Evolutionary conservation across 805 yeast genomes (phyloP).

Genomic region (Lachancea meyersii): DNA sequence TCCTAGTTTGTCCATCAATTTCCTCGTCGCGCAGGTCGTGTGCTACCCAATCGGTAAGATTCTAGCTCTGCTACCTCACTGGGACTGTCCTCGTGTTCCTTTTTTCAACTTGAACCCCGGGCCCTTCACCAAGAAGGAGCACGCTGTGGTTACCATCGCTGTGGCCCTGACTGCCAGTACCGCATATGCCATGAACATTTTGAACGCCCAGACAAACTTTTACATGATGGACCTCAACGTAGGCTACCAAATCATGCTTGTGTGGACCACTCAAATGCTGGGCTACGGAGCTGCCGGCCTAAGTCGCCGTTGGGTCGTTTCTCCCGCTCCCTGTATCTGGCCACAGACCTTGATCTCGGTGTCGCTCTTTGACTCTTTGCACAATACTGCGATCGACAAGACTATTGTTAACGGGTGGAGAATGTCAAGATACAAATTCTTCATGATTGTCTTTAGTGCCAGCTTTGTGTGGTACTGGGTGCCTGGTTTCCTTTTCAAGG

Average conservation of each 20-base stretch:
- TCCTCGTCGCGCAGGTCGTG: conserved; percentile 47
- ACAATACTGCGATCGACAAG: conserved; percentile 34
- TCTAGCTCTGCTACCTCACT: conserved; percentile 40
- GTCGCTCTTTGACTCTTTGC: conserved; percentile 50
- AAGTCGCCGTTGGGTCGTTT: conserved; percentile 50
- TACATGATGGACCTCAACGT: conserved; percentile 40
- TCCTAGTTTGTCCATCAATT: conserved; percentile 45
- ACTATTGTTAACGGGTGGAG: conserved; percentile 54
- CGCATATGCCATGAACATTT: conserved; percentile 53
- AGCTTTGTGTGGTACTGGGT: conserved; percentile 57
- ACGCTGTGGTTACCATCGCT: conserved; percentile 44
- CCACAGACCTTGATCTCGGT: conserved; percentile 54
- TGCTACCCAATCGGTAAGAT: conserved; percentile 48
- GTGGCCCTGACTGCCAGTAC: conserved; percentile 39
- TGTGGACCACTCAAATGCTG: conserved; percentile 53
- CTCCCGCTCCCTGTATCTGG: conserved; percentile 59
- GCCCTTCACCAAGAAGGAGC: conserved; percentile 48
- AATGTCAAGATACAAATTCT: conserved; percentile 45
- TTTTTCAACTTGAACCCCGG: conserved; percentile 45
- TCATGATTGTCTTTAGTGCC: conserved; percentile 37
- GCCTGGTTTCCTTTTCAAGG: conserved; percentile 59
- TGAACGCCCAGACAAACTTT: conserved; percentile 44
- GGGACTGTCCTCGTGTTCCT: conserved; percentile 28
- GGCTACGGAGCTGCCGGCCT: conserved; percentile 66
- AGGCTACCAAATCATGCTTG: conserved; percentile 46